phyloP scores from a whole-genome alignment of 495 filamentous ascomycete genomes.

The Neurospora sp. region DNA sequence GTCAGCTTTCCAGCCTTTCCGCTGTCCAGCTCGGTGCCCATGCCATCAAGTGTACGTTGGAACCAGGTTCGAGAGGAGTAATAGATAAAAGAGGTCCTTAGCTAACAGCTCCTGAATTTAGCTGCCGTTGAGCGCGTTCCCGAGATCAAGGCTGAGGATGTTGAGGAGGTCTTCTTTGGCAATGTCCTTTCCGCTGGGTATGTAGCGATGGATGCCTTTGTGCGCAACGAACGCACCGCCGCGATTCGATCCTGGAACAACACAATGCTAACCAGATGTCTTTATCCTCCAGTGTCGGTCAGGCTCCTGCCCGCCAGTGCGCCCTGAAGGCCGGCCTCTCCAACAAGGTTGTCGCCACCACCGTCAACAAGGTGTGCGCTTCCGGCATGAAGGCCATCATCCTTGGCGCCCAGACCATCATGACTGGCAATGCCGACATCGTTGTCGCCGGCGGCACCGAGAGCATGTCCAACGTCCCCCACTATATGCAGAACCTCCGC shows the following conservation, averaged over 20 bases:
- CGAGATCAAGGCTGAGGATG: conserved; percentile 74
- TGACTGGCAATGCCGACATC: conserved; percentile 82
- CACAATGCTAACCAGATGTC: background rate
- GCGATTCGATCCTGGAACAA: background rate
- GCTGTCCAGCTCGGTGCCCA: conserved; percentile 82
- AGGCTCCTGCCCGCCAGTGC: conserved; percentile 92
- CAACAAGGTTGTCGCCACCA: conserved; percentile 72
- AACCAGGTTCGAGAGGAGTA: background rate
- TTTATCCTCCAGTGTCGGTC: conserved; percentile 60
- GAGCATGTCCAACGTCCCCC: conserved; percentile 96
- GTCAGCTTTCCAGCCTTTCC: conserved; percentile 74
- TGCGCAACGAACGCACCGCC: background rate
- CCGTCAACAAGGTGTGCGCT: conserved; percentile 98
- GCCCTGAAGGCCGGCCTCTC: conserved; percentile 77
- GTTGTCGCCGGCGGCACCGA: conserved; percentile 90
- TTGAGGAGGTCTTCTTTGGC: conserved; percentile 94
- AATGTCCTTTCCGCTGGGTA: conserved; percentile 97
- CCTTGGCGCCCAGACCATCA: conserved; percentile 90
- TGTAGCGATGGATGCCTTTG: conserved; percentile 32
- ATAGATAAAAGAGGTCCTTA: conserved; percentile 6
- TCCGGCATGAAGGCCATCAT: conserved; percentile 90
- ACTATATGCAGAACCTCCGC: conserved; percentile 81
- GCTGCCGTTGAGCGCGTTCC: conserved; percentile 80
- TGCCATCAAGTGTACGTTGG: conserved; percentile 71
- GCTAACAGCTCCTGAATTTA: conserved; percentile 24